These are phyloP conservation scores for Kodamaea suecica DNA, from an alignment of 1,139 yeast genomes.

Conservation along the genomic window DNA sequence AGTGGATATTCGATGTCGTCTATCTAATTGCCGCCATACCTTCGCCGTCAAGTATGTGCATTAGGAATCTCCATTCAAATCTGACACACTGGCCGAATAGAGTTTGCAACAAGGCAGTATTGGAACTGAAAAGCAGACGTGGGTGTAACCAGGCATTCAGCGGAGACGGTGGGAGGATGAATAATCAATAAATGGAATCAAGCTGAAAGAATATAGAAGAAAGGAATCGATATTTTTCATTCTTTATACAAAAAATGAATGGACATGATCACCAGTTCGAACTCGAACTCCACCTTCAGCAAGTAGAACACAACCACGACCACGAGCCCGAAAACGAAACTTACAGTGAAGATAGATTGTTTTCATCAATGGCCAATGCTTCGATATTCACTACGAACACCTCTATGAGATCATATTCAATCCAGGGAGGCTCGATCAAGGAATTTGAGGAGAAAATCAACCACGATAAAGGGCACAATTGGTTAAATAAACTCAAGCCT, in stretches of 20 bases:
- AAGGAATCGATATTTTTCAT: too few species aligned
- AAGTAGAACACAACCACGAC: too few species aligned
- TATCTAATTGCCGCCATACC: too few species aligned
- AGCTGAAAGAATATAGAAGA: too few species aligned
- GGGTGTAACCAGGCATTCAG: not conserved
- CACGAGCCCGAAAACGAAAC: constrained; percentile 1
- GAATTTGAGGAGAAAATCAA: not conserved
- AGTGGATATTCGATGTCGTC: too few species aligned
- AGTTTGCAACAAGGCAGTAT: too few species aligned
- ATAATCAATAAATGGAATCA: not conserved
- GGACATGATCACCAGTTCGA: too few species aligned
- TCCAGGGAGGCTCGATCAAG: not conserved
- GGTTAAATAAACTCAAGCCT: constrained; percentile 1
- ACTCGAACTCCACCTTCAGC: too few species aligned
- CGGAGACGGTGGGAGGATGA: not conserved
- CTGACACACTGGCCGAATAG: not conserved
- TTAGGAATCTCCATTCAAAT: not conserved
- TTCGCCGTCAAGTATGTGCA: not conserved
- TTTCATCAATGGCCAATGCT: constrained; percentile 1
- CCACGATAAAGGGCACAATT: not conserved
- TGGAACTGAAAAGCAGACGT: too few species aligned
- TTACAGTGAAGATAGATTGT: not conserved
- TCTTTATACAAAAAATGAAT: too few species aligned
- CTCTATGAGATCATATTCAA: constrained; percentile 1
- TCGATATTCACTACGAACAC: not conserved